Percentiles rank a stretch among this genome's conserved stretches.
phyloP scores from a whole-genome alignment of 148 eudicot genomes.

The Bassia scoparia region DNA sequence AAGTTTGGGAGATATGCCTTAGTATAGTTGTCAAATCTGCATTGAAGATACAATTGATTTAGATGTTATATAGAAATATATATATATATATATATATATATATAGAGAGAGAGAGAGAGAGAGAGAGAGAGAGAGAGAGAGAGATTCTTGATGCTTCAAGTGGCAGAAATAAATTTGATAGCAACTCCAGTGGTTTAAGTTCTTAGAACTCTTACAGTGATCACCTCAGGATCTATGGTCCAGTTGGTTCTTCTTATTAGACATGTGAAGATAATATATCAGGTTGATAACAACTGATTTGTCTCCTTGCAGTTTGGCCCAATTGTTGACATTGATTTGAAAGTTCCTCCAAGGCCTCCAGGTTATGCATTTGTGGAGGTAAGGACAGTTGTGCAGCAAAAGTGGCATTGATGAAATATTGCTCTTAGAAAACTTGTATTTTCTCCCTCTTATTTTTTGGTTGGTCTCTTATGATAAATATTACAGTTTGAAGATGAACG shows the following conservation, averaged over 20 bases:
- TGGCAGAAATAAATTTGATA: too few relatives aligned
- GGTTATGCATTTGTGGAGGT: slow-evolving; percentile 98
- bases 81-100: too few relatives aligned
- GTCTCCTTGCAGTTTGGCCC: slow-evolving; percentile 69
- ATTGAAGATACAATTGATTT: too few relatives aligned
- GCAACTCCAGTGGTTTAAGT: too few relatives aligned
- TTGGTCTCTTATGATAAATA: neutral
- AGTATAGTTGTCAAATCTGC: too few relatives aligned
- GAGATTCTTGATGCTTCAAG: too few relatives aligned
- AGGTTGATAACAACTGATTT: neutral
- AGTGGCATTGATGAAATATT: neutral
- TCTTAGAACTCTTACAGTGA: neutral
- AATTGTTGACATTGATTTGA: slow-evolving; percentile 75
- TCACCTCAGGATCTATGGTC: neutral
- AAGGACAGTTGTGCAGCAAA: slow-evolving; percentile 20
- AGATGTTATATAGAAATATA: too few relatives aligned
- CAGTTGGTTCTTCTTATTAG: neutral
- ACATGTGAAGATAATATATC: neutral
- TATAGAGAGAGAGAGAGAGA: too few relatives aligned
- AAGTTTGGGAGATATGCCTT: too few relatives aligned
- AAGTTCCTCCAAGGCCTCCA: slow-evolving; percentile 81
- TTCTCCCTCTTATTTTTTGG: neutral
- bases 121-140: too few relatives aligned
- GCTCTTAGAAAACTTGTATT: neutral
- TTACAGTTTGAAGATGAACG: slow-evolving; percentile 84